A percentile compares a stretch with the other conserved stretches of the same genome.
Conservation (phyloP, 352 stramenopile species). For the Phytophthora palmivora region DNA sequence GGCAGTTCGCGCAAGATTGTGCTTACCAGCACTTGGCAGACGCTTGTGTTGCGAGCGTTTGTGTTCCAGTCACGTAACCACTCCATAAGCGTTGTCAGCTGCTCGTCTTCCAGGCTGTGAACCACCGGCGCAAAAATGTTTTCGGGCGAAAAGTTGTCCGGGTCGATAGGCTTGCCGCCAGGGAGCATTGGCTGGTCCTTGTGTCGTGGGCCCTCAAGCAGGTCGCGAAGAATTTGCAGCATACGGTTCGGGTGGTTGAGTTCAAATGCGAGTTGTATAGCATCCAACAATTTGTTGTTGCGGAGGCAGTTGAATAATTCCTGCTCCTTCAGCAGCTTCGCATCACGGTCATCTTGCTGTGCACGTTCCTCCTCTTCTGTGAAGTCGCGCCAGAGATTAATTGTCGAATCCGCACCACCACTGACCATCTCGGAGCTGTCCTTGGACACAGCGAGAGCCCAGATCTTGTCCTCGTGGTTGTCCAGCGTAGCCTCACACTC, state of each 20-base stretch:
- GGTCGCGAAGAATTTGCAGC: constrained; percentile 90
- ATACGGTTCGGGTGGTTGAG: constrained; percentile 94
- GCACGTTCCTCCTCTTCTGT: constrained; percentile 92
- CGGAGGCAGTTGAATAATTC: constrained; percentile 95
- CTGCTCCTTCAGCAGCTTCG: constrained; percentile 96
- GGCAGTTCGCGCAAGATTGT: constrained; percentile 85
- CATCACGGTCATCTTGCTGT: constrained; percentile 84
- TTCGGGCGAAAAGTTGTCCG: constrained; percentile 64
- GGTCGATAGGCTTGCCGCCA: constrained; percentile 44
- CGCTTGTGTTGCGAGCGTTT: constrained; percentile 93
- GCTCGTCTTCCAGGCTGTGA: constrained; percentile 79
- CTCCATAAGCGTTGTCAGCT: constrained; percentile 91
- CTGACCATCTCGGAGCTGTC: constrained; percentile 92
- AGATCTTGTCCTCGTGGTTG: constrained; percentile 97
- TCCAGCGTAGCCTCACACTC: constrained; percentile 98
- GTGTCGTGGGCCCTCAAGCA: constrained; percentile 79
- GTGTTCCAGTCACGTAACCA: constrained; percentile 99
- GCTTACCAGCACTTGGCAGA: constrained; percentile 95
- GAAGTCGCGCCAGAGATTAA: constrained; percentile 96
- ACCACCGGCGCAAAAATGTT: constrained; percentile 73
- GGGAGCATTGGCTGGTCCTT: constrained; percentile 64
- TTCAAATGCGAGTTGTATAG: constrained; percentile 91
- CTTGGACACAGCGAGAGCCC: constrained; percentile 93
- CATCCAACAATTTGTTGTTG: constrained; percentile 90
- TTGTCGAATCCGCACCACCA: constrained; percentile 94